Base-by-base conservation (phyloP, 2,329 filamentous ascomycete genomes). In the Phialocephala sp. region DNA sequence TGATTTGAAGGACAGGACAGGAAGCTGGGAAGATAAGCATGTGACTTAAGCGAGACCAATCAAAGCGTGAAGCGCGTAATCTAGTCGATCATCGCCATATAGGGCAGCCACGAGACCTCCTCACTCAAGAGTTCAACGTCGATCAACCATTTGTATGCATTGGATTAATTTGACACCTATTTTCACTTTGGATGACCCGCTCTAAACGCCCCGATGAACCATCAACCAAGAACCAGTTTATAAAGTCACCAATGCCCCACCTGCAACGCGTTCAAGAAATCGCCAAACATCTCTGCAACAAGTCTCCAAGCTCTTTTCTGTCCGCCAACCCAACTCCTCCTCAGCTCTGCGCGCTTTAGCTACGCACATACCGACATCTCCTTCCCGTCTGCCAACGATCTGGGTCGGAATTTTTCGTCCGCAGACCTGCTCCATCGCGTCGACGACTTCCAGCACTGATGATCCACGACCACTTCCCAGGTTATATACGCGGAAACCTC, bases 401-500 rank as follows among this genome's bases (percentile, higher is more conserved):
- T 76, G 71, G 37, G 78, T 75, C 1, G 79, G 79, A 22, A 83
- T 81, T 3, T 74, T 64, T 52, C 70, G 72, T 20, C 73, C 73
- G 1, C 77, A 77, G 0, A 79, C 80, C 2, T 66, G 68, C 64
- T 81, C 77, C 66, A 81, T 77, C 36, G 77, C 79, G 43, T 69
- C 69, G 22, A 83, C 77, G 6, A 81, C 80, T 62, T 83, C 80
- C 15, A 78, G 72, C 1, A 83, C 81, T 0, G 81, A 82, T 9
- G 80, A 79, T 4, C 81, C 81, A 37, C 74, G 78, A n/a, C 81
- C 82, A 8, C 78, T 80, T 4, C 81, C 82, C 5, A 83, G 74
- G 66, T 83, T 83, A 69, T 80, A 83, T 3, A 80, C 78, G 39
- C 80, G 77, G 71, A 80, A 82, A 0, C 74, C 78, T 73, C 50